Conservation (phyloP, 306 rosid species). For the Sphenostylis stenocarpa region DNA sequence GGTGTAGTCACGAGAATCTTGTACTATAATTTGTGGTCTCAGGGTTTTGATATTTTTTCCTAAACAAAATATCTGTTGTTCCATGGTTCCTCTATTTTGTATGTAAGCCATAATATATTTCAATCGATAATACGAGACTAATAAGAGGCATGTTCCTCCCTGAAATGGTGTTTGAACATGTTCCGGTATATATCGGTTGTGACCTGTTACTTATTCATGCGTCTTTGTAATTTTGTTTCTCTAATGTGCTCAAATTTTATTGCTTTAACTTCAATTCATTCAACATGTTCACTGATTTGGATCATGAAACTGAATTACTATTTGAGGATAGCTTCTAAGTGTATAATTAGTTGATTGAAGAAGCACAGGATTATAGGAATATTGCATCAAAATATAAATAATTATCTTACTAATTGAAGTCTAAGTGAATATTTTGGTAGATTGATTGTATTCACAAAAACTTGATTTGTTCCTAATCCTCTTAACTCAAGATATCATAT, state of each 20-base stretch:
- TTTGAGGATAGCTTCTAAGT: neutral
- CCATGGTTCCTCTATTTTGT: constrained; percentile 44
- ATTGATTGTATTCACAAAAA: neutral
- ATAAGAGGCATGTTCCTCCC: no score
- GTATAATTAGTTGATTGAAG: neutral
- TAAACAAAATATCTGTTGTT: constrained; percentile 36
- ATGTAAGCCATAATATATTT: no score
- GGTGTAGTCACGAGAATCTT: neutral
- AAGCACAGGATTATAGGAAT: neutral
- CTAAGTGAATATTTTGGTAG: neutral
- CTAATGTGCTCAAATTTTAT: no score
- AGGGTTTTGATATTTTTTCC: constrained; percentile 40
- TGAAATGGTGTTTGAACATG: no score
- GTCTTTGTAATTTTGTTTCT: no score
- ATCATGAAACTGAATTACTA: neutral
- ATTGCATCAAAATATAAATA: neutral
- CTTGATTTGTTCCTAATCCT: neutral
- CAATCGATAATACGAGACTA: no score
- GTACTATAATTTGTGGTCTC: constrained; percentile 47
- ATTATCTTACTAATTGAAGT: neutral
- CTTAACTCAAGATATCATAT: neutral
- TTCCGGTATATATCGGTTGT: no score
- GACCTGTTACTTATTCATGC: no score
- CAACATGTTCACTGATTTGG: no score
- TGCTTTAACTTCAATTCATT: no score